A percentile compares a stretch with the other conserved stretches of the same genome.
These are phyloP conservation scores for Ophiosphaerella herpotricha DNA, from an alignment of 2,329 filamentous ascomycete genomes.

Conservation along the genomic window DNA sequence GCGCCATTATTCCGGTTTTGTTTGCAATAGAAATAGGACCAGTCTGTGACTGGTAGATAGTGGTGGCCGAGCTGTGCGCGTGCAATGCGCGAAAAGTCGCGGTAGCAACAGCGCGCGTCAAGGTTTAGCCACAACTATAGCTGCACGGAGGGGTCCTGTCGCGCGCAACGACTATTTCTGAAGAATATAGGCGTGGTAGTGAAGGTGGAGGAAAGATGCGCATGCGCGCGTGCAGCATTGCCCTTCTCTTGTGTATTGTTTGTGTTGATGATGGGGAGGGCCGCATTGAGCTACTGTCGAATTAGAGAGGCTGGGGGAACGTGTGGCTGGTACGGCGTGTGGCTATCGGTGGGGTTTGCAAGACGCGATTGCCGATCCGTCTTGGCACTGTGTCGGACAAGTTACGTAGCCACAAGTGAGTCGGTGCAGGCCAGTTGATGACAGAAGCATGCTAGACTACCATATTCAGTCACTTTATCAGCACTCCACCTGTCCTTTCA, in stretches of 20 bases:
- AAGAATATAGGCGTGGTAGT: slow-evolving; percentile 5
- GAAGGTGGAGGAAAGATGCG: slow-evolving; percentile 7
- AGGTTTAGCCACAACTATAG: background rate
- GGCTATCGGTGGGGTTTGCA: slow-evolving; percentile 6
- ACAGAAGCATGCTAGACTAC: background rate
- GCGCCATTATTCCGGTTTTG: slow-evolving; percentile 10
- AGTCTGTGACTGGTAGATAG: slow-evolving; percentile 1
- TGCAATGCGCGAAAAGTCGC: slow-evolving; percentile 8
- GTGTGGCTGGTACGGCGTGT: slow-evolving; percentile 26
- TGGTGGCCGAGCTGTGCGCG: slow-evolving; percentile 9
- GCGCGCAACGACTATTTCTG: background rate
- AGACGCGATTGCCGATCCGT: background rate
- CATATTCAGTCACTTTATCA: too few species aligned
- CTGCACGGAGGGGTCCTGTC: background rate
- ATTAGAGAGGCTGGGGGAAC: slow-evolving; percentile 27
- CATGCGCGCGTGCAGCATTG: slow-evolving; percentile 15
- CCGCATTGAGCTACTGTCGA: slow-evolving; percentile 6
- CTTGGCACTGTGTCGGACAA: slow-evolving; percentile 21
- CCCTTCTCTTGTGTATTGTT: slow-evolving; percentile 1
- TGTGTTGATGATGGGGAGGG: background rate
- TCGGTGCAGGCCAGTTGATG: slow-evolving; percentile 10
- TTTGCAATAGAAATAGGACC: background rate
- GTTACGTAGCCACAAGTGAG: slow-evolving; percentile 36
- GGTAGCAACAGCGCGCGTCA: background rate
- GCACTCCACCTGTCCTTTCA: background rate